phyloP scores from a whole-genome alignment of 805 yeast genomes.

The Pichia ethanolica region DNA sequence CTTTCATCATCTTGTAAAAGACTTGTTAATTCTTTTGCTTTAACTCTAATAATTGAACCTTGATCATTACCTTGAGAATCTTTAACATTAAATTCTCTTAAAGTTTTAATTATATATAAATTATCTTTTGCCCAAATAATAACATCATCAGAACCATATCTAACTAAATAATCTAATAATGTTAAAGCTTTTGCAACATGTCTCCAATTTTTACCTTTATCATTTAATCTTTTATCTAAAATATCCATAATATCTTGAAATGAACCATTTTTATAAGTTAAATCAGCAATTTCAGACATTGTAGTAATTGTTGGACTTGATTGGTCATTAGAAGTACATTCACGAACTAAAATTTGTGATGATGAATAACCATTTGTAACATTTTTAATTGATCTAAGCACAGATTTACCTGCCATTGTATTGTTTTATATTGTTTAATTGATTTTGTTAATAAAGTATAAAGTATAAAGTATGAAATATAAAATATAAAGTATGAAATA shows the following conservation, averaged over 20 bases:
- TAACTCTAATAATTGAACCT: conserved; percentile 80
- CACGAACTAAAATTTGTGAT: conserved; percentile 81
- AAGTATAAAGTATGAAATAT: too few species aligned
- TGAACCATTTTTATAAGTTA: conserved; percentile 64
- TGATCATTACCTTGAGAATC: conserved; percentile 79
- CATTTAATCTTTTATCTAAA: conserved; percentile 85
- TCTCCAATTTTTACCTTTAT: conserved; percentile 95
- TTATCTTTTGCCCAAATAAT: conserved; percentile 90
- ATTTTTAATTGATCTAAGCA: conserved; percentile 80
- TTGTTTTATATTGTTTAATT: too few species aligned
- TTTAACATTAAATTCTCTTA: conserved; percentile 78
- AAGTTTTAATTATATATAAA: conserved; percentile 77
- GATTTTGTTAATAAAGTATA: too few species aligned
- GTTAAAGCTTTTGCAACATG: conserved; percentile 90
- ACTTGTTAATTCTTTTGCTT: conserved; percentile 83
- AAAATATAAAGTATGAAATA: too few species aligned
- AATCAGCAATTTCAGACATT: conserved; percentile 76
- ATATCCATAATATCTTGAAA: conserved; percentile 89
- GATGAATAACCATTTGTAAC: conserved; percentile 84
- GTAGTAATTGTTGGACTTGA: conserved; percentile 74
- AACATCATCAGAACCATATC: conserved; percentile 81
- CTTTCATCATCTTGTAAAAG: conserved; percentile 77
- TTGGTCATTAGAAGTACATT: conserved; percentile 85
- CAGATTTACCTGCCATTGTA: conserved; percentile 18
- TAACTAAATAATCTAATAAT: conserved; percentile 79